Conservation (phyloP, 106 monocot species). For the Chionographis japonica region DNA sequence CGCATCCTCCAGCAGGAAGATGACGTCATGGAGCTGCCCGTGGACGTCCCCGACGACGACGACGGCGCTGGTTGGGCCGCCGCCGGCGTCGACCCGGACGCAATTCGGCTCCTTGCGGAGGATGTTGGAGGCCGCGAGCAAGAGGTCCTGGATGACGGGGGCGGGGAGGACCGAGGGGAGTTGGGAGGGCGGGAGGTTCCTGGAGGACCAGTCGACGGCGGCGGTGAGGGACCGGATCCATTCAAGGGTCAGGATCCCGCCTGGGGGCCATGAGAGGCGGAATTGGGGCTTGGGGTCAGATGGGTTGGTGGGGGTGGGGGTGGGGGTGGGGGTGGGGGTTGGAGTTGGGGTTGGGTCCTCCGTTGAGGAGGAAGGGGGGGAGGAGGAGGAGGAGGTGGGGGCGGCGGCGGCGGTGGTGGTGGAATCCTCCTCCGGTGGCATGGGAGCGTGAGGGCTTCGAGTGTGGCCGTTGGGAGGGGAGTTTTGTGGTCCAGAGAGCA, state of each 20-base stretch:
- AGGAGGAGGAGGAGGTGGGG: too few relatives aligned
- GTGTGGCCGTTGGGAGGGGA: too few relatives aligned
- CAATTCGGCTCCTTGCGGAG: slow-evolving; percentile 90
- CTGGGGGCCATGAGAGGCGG: slow-evolving; percentile 61
- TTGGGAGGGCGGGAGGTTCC: slow-evolving; percentile 46
- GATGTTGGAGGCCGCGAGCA: slow-evolving; percentile 68
- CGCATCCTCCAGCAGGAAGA: slow-evolving; percentile 59
- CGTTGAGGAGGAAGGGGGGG: neutral
- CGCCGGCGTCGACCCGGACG: slow-evolving; percentile 33
- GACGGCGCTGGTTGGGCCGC: slow-evolving; percentile 20
- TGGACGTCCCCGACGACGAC: slow-evolving; percentile 95
- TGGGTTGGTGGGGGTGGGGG: neutral
- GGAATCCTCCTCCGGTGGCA: too few relatives aligned
- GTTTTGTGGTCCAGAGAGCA: too few relatives aligned
- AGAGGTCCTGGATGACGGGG: slow-evolving; percentile 44
- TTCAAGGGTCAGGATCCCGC: slow-evolving; percentile 42
- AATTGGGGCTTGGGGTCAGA: slow-evolving; percentile 6
- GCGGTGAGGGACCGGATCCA: slow-evolving; percentile 60
- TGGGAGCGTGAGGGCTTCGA: too few relatives aligned
- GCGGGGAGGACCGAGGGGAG: slow-evolving; percentile 67
- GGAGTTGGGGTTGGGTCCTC: neutral
- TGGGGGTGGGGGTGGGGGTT: neutral
- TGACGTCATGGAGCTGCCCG: slow-evolving; percentile 92
- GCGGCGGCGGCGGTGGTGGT: too few relatives aligned
- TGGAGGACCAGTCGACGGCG: slow-evolving; percentile 65